Evolutionary conservation across 2,329 filamentous ascomycete genomes (phyloP).

Genomic region (Emydomyces testavorans): DNA sequence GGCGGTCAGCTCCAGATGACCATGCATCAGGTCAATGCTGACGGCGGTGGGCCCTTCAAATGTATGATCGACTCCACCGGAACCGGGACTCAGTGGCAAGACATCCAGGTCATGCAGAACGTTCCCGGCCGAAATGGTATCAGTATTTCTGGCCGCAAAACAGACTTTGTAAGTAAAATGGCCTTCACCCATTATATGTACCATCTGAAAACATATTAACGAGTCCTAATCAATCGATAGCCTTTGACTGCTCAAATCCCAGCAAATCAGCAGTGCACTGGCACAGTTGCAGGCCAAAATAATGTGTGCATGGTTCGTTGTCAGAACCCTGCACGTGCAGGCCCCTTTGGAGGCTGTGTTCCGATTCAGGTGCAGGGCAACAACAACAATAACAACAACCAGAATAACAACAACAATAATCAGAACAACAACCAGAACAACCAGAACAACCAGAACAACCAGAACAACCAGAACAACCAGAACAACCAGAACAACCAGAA

Average conservation of each 20-base stretch:
- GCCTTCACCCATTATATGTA: no score
- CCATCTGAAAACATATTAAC: no score
- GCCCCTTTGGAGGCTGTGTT: constrained; percentile 52
- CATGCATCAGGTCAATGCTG: constrained; percentile 55
- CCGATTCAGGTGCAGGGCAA: constrained; percentile 41
- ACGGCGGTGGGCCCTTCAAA: constrained; percentile 54
- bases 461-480: not conserved
- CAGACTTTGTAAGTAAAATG: constrained; percentile 9
- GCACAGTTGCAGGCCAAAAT: constrained; percentile 47
- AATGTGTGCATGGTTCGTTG: constrained; percentile 54
- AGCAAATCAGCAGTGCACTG: constrained; percentile 46
- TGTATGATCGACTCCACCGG: constrained; percentile 54
- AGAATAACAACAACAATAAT: constrained; percentile 4
- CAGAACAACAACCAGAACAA: constrained; percentile 6
- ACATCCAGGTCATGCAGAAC: constrained; percentile 46
- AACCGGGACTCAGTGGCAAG: constrained; percentile 43
- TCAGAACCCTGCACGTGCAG: constrained; percentile 49
- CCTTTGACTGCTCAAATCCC: constrained; percentile 51
- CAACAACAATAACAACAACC: not conserved
- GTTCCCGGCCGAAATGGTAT: constrained; percentile 26
- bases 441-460: not conserved
- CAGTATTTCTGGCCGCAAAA: constrained; percentile 10
- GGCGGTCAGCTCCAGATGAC: constrained; percentile 52
- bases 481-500: not conserved
- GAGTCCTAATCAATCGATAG: constrained; percentile 19